These are phyloP conservation scores for Ascochyta fabae DNA, from an alignment of 2,329 filamentous ascomycete species.

Conservation along the genomic window DNA sequence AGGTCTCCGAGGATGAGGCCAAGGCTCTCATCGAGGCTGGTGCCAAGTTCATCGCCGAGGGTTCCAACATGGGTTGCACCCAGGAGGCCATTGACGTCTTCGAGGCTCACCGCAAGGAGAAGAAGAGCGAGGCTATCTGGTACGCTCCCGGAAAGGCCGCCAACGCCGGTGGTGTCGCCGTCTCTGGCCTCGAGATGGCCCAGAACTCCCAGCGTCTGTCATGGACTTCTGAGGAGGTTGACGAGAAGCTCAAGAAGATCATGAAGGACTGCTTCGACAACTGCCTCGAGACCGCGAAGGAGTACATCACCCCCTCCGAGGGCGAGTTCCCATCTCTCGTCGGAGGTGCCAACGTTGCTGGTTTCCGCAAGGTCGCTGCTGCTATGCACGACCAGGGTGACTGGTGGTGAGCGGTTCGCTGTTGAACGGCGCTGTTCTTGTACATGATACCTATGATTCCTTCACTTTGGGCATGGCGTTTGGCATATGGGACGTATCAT, in stretches of 20 bases:
- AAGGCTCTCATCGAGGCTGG: conserved; percentile 78
- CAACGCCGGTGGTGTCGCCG: conserved; percentile 96
- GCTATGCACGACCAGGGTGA: conserved; percentile 98
- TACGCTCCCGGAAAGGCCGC: conserved; percentile 95
- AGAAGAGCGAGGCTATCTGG: conserved; percentile 81
- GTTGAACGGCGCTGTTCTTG: conserved; percentile 19
- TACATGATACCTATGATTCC: conserved; percentile 38
- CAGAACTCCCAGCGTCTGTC: conserved; percentile 89
- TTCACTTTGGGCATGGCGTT: conserved; percentile 30
- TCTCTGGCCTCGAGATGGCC: conserved; percentile 98
- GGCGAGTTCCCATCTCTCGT: conserved; percentile 89
- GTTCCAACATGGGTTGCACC: conserved; percentile 98
- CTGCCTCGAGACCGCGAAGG: conserved; percentile 85
- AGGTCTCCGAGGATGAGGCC: conserved; percentile 91
- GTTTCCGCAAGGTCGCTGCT: conserved; percentile 92
- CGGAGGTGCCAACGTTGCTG: conserved; percentile 94
- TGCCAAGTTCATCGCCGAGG: conserved; percentile 87
- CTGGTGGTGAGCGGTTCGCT: conserved; percentile 67
- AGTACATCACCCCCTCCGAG: conserved; percentile 80
- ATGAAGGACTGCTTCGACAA: conserved; percentile 95
- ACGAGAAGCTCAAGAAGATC: conserved; percentile 87
- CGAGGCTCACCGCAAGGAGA: conserved; percentile 74
- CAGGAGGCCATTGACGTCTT: conserved; percentile 94
- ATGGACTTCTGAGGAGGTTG: conserved; percentile 91
- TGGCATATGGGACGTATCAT: conserved; percentile 17